Conservation (phyloP, 768 basidiomycete genomes). For the Tremella fuciformis region DNA sequence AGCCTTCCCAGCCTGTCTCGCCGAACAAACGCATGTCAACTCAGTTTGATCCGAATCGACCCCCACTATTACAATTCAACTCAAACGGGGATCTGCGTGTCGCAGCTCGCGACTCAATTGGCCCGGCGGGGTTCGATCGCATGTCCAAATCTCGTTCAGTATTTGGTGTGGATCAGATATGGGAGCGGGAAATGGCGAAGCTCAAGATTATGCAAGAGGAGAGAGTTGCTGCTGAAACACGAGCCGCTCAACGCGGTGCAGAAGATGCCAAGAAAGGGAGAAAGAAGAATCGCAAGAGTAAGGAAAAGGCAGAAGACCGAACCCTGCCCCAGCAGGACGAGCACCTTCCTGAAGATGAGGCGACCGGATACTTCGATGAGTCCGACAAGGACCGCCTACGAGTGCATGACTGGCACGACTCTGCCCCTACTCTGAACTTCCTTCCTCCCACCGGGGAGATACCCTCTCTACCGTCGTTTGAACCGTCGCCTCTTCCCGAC, state of each 20-base stretch:
- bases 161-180: constrained; percentile 88
- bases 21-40: not conserved
- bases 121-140: constrained; percentile 10
- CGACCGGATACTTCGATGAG: no score
- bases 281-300: constrained; percentile 33
- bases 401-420: not conserved
- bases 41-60: no score
- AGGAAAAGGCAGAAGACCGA: not conserved
- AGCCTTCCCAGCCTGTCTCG: not conserved
- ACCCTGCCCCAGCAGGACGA: not conserved
- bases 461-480: not conserved
- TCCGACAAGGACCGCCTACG: not conserved
- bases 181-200: constrained; percentile 83
- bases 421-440: not conserved
- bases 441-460: not conserved
- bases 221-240: constrained; percentile 54
- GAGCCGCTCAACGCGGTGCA: not conserved
- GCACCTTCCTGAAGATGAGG: no score
- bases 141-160: constrained; percentile 66
- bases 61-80: constrained; percentile 1
- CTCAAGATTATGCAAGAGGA: constrained; percentile 74
- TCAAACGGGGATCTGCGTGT: constrained; percentile 10
- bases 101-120: not conserved
- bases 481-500: not conserved
- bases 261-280: constrained; percentile 51